Evolutionary conservation across 148 eudicot genomes (phyloP), one percentile per base, ranked within the genome.

Genomic region (Camellia japonica): DNA sequence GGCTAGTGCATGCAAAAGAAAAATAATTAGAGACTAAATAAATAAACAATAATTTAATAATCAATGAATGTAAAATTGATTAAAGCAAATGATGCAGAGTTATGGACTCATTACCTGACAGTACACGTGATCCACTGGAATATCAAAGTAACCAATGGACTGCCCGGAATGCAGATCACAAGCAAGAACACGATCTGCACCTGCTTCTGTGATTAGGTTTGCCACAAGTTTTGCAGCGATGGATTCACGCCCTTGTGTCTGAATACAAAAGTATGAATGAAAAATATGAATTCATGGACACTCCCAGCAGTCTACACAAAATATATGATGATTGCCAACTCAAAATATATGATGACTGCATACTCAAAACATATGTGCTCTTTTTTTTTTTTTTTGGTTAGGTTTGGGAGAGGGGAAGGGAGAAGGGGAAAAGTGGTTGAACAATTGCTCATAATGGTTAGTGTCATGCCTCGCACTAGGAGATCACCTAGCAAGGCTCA

Each of bases 121-220:
- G 82, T 94, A 87, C 19, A 94, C 95, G 65, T 94, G 98, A 85
- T 94, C 98, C 80, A 94, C 98, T 15, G 98, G 97, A 78, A 94
- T 94, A 87, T 94, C 98, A 86, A 94, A 94, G 76, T 94, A 94
- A 54, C 98, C 98, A 90, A 94, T 93, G 82, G 98, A 92, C 85
- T 94, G 98, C 77, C 97, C 97, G 75, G 98, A 94, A 81, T 94
- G 98, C 80, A 94, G 92, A 88, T 94, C 98, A 84, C 98, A 94
- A 71, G 97, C 92, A 81, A 94, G 93, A 81, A 94, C 97, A 54
- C 97, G 93, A 83, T 94, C 90, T 65, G 98, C 98, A 83, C 98
- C 97, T 56, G 98, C 91, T 86, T 91, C 91, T 47, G 98, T 94
- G 71, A 94, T 90, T 79, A 93, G 85, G 80, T 93, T 94, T 61